phyloP scores from a whole-genome alignment of 805 yeast genomes.

The Saturnispora besseyi region DNA sequence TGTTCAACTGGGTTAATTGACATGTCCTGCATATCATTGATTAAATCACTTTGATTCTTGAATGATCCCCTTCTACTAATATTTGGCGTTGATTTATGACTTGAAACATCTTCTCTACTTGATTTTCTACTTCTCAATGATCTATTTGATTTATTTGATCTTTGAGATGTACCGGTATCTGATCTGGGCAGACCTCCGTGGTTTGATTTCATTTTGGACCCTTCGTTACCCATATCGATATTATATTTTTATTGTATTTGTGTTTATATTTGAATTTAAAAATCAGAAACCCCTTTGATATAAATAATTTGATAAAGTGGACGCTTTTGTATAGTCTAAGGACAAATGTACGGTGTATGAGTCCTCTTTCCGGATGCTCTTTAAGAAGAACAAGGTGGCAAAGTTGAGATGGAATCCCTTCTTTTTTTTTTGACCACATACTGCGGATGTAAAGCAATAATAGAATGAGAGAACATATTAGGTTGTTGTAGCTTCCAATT shows the following conservation, averaged over 20 bases:
- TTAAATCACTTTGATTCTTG: constrained; percentile 16
- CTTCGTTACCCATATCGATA: constrained; percentile 27
- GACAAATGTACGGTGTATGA: background rate
- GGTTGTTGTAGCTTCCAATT: too few species aligned
- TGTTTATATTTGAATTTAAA: too few species aligned
- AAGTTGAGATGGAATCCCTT: background rate
- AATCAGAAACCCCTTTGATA: background rate
- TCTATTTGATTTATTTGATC: constrained; percentile 24
- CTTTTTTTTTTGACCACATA: background rate
- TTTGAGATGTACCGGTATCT: constrained; percentile 25
- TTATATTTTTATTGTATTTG: background rate
- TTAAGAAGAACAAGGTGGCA: background rate
- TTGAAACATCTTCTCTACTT: constrained; percentile 15
- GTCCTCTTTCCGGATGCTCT: background rate
- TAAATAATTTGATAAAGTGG: background rate
- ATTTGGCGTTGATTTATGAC: constrained; percentile 20
- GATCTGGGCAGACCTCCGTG: constrained; percentile 23
- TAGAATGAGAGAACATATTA: too few species aligned
- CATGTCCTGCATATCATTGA: constrained; percentile 14
- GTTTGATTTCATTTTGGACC: constrained; percentile 24
- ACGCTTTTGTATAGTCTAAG: background rate
- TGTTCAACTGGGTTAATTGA: constrained; percentile 13
- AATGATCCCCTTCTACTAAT: constrained; percentile 22
- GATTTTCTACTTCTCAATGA: constrained; percentile 26
- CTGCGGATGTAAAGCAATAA: background rate